A percentile compares a stretch with the other conserved stretches of the same genome.
phyloP scores from a whole-genome alignment of 768 basidiomycete genomes.

The Mycena alexandri region DNA sequence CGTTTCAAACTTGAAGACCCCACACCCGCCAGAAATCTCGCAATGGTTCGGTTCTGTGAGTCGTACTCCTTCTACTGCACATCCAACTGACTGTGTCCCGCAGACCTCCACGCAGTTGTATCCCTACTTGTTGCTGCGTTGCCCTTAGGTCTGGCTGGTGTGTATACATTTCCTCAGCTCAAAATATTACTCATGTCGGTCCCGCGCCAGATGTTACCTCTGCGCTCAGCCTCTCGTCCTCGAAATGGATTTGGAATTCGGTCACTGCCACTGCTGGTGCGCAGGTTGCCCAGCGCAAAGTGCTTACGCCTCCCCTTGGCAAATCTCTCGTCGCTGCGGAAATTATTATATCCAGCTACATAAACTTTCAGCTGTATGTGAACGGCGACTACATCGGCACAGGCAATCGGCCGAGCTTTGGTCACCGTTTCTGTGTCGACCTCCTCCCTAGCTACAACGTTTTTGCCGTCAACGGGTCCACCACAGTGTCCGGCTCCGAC shows the following conservation, averaged over 20 bases:
- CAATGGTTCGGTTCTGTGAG: too few relatives aligned
- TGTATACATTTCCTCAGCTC: too few relatives aligned
- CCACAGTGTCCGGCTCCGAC: not conserved
- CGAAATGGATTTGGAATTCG: not conserved
- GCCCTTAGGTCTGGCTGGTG: too few relatives aligned
- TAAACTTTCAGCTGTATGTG: not conserved
- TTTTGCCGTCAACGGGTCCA: constrained; percentile 11
- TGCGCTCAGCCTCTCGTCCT: constrained; percentile 2
- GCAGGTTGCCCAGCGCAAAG: constrained; percentile 1
- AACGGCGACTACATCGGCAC: constrained; percentile 17
- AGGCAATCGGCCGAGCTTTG: not conserved
- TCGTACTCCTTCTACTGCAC: too few relatives aligned
- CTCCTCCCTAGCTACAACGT: not conserved
- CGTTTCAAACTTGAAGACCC: too few relatives aligned
- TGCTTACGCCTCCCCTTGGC: constrained; percentile 1
- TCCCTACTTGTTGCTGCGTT: too few relatives aligned
- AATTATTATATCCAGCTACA: constrained; percentile 6
- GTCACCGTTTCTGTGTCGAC: not conserved
- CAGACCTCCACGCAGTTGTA: too few relatives aligned
- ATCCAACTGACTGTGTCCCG: too few relatives aligned
- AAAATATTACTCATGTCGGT: too few relatives aligned
- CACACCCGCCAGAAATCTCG: too few relatives aligned
- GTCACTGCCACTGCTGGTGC: not conserved
- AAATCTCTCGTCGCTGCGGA: constrained; percentile 16
- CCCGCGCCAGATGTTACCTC: not conserved